These are phyloP conservation scores for Blastocystis sp. DNA, from an alignment of 352 stramenopile species.

Conservation along the genomic window DNA sequence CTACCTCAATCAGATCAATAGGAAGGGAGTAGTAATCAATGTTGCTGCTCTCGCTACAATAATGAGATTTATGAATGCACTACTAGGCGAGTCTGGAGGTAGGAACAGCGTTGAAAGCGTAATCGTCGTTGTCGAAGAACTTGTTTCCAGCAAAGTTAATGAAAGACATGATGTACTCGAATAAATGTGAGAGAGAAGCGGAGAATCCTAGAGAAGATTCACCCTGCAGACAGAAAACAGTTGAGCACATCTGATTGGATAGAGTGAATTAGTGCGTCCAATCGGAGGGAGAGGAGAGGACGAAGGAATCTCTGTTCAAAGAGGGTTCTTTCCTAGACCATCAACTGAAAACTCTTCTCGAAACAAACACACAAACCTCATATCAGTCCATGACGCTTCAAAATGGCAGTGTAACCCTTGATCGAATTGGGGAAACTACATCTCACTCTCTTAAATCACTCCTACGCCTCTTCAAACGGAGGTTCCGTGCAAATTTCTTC, in stretches of 20 bases:
- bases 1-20: slow-evolving; percentile 49
- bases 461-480: slow-evolving; percentile 46
- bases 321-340: no score
- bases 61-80: not conserved
- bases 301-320: no score
- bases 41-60: not conserved
- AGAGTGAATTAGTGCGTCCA: no score
- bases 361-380: not conserved
- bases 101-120: slow-evolving; percentile 14
- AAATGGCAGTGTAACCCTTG: slow-evolving; percentile 15
- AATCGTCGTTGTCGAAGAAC: slow-evolving; percentile 52
- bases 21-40: not conserved
- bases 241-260: no score
- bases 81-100: slow-evolving; percentile 1
- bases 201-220: no score
- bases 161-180: slow-evolving; percentile 29
- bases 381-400: slow-evolving; percentile 6
- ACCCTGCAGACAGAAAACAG: no score
- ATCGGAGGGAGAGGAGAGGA: no score
- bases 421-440: slow-evolving; percentile 34
- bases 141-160: slow-evolving; percentile 27
- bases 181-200: not conserved
- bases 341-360: no score
- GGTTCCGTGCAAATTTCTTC: slow-evolving; percentile 31
- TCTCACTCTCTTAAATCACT: not conserved